A percentile compares a stretch with the other conserved stretches of the same genome.
These are phyloP conservation scores for Apophysomyces ossiformis DNA, from an alignment of 371 early-diverging fungal genomes.

Conservation along the genomic window DNA sequence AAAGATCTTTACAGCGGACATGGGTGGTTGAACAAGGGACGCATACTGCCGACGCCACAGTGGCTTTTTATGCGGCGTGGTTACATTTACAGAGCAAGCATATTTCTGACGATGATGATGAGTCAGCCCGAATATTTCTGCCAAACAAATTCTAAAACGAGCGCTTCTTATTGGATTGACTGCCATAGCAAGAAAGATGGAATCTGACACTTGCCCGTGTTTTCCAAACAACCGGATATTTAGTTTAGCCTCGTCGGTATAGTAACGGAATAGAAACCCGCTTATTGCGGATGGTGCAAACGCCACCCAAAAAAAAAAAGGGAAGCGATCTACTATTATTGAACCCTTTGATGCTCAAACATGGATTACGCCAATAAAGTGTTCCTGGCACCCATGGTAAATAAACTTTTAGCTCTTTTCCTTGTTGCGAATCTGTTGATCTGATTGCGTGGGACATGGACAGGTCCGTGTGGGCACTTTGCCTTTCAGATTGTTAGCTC, in stretches of 20 bases:
- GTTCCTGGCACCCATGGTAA: conserved; percentile 92
- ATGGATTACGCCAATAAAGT: conserved; percentile 64
- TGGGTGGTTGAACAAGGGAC: not conserved
- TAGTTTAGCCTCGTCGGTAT: too few species aligned
- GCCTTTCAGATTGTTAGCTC: conserved; percentile 84
- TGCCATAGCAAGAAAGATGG: too few species aligned
- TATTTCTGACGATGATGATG: not conserved
- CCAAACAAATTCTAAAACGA: not conserved
- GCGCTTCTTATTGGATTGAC: not conserved
- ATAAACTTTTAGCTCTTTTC: not conserved
- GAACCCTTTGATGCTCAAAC: not conserved
- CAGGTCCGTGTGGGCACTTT: conserved; percentile 87
- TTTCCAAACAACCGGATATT: too few species aligned
- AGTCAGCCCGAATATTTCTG: conserved; percentile 1
- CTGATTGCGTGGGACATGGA: not conserved
- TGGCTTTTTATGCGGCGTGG: conserved; percentile 4
- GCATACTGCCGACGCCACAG: not conserved
- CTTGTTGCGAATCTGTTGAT: not conserved
- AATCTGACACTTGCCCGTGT: too few species aligned
- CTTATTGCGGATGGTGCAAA: too few species aligned
- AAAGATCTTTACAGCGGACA: not conserved
- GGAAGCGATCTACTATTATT: too few species aligned
- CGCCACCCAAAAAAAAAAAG: too few species aligned
- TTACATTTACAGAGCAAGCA: not conserved
- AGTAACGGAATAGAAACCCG: too few species aligned